These are phyloP conservation scores for Rauvolfia tetraphylla DNA, from an alignment of 257 asterid species.

Conservation along the genomic window DNA sequence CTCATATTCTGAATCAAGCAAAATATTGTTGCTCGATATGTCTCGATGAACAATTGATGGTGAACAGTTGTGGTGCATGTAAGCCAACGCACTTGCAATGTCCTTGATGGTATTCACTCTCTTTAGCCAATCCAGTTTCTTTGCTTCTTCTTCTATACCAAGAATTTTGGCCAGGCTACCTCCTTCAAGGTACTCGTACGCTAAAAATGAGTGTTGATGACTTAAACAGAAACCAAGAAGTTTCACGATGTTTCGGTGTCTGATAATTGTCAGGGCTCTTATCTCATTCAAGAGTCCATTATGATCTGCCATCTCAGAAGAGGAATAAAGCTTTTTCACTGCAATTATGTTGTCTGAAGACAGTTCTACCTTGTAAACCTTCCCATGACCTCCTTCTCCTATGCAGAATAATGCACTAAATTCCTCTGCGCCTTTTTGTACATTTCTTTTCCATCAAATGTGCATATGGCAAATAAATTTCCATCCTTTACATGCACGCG, in stretches of 20 bases:
- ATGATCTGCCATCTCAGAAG: background rate
- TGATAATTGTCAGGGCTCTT: conserved; percentile 21
- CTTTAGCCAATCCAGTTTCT: too few relatives aligned
- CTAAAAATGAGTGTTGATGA: too few relatives aligned
- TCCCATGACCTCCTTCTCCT: background rate
- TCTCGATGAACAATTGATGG: conserved; percentile 28
- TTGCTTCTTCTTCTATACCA: too few relatives aligned
- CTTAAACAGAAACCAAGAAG: too few relatives aligned
- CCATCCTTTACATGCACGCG: too few relatives aligned
- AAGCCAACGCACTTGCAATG: conserved; percentile 24
- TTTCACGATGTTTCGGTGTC: conserved; percentile 25
- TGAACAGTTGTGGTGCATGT: conserved; percentile 36
- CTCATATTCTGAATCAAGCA: too few relatives aligned
- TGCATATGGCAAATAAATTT: too few relatives aligned
- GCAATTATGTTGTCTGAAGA: background rate
- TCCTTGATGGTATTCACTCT: conserved; percentile 27
- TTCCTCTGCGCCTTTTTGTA: conserved; percentile 25
- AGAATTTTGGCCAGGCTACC: too few relatives aligned
- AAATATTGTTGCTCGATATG: too few relatives aligned
- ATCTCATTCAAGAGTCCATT: conserved; percentile 28
- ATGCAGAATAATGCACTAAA: conserved; percentile 19
- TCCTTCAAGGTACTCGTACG: too few relatives aligned
- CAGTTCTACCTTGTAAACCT: conserved; percentile 14
- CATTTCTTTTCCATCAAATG: conserved; percentile 5
- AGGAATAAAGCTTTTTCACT: conserved; percentile 10